Conservation (phyloP, 257 asterid genomes). For the Jaltomata sinuosa region DNA sequence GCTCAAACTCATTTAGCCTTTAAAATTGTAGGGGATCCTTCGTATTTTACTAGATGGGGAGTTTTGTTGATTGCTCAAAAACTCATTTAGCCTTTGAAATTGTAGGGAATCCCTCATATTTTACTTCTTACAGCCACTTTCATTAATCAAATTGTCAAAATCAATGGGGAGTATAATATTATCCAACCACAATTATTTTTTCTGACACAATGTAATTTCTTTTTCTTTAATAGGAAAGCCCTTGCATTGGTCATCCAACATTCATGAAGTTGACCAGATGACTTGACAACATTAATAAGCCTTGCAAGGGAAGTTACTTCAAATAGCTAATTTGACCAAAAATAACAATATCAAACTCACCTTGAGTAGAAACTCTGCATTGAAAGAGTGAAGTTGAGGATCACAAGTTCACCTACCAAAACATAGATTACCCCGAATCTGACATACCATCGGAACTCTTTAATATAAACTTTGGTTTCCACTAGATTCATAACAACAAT, state of each 20-base stretch:
- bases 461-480: conserved; percentile 63
- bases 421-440: conserved; percentile 64
- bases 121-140: neutral
- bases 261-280: neutral
- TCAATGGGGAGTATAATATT: neutral
- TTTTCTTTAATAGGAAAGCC: neutral
- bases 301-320: neutral
- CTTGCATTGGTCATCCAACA: neutral
- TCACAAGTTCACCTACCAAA: conserved; percentile 65
- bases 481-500: conserved; percentile 47
- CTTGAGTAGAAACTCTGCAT: conserved; percentile 40
- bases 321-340: neutral
- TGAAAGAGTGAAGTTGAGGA: conserved; percentile 41
- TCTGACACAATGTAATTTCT: neutral
- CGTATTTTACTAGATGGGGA: neutral
- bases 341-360: conserved; percentile 19
- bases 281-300: neutral
- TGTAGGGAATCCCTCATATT: neutral
- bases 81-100: neutral
- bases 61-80: neutral
- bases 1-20: neutral
- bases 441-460: conserved; percentile 77
- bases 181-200: neutral
- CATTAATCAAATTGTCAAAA: neutral
- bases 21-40: neutral